phyloP scores from a whole-genome alignment of 441 rosid genomes.

The Theobroma grandiflorum region DNA sequence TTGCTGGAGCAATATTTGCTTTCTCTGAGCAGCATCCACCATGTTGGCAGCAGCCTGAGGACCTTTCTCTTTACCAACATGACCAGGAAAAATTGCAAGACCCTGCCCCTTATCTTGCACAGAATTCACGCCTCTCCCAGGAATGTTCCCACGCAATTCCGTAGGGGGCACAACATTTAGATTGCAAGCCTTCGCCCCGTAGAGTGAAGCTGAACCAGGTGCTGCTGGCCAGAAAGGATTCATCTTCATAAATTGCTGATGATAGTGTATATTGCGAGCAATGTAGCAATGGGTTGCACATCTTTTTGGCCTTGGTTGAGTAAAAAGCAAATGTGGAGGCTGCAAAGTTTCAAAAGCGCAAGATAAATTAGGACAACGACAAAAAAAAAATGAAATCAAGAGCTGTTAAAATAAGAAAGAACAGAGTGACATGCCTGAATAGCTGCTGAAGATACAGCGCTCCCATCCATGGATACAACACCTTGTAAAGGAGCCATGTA shows the following conservation, averaged over 20 bases:
- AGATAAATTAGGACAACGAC: not conserved
- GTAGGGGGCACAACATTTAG: conserved; percentile 74
- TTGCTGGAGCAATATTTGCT: conserved; percentile 87
- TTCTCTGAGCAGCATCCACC: conserved; percentile 75
- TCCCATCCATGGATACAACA: conserved; percentile 85
- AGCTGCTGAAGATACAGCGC: conserved; percentile 68
- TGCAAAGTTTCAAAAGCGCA: conserved; percentile 34
- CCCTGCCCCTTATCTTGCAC: conserved; percentile 66
- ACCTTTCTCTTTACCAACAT: conserved; percentile 58
- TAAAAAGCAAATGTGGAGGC: conserved; percentile 80
- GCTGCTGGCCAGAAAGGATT: conserved; percentile 94
- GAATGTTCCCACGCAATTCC: conserved; percentile 64
- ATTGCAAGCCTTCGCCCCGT: conserved; percentile 85
- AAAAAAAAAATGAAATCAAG: not conserved
- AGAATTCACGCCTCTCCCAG: conserved; percentile 55
- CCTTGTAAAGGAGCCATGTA: conserved; percentile 93
- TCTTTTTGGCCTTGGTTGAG: conserved; percentile 86
- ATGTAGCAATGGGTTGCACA: conserved; percentile 96
- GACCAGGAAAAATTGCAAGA: conserved; percentile 54
- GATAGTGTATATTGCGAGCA: conserved; percentile 74
- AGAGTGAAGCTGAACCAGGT: conserved; percentile 75
- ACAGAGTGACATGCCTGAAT: conserved; percentile 59
- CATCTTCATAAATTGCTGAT: conserved; percentile 83
- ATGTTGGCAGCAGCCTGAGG: conserved; percentile 54
- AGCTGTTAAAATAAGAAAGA: not conserved